These are phyloP conservation scores for Neurospora tetraspora DNA, from an alignment of 495 filamentous ascomycete species.

Conservation along the genomic window DNA sequence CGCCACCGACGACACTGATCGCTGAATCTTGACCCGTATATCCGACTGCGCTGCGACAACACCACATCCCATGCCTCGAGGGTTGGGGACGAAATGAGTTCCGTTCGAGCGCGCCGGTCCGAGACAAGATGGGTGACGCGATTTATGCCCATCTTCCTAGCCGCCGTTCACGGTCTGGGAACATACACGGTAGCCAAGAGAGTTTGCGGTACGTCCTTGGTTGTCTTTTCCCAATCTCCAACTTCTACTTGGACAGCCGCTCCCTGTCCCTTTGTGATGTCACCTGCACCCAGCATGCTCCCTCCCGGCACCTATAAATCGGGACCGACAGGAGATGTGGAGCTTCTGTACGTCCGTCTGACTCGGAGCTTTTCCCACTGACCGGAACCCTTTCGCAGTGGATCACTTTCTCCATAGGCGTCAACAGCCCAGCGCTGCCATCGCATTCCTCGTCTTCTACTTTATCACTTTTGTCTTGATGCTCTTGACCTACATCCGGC, in stretches of 20 bases:
- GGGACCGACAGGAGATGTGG: neutral
- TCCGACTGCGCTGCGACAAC: neutral
- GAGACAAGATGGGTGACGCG: constrained; percentile 38
- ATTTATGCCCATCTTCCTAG: constrained; percentile 29
- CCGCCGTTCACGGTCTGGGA: constrained; percentile 25
- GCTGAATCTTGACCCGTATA: neutral
- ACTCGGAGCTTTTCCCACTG: neutral
- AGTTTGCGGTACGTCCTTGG: constrained; percentile 27
- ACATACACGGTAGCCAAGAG: constrained; percentile 33
- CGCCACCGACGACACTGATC: neutral
- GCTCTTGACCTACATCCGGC: constrained; percentile 56
- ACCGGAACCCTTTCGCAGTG: constrained; percentile 31
- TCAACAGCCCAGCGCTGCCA: constrained; percentile 45
- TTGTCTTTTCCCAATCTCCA: neutral
- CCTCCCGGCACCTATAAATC: neutral
- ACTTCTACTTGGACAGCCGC: neutral
- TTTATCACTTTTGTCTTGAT: constrained; percentile 58
- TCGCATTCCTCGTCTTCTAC: constrained; percentile 60
- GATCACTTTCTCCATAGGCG: constrained; percentile 50
- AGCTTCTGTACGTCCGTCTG: neutral
- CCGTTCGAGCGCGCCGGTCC: constrained; percentile 16
- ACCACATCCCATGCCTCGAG: neutral
- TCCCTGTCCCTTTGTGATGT: neutral
- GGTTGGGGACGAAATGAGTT: neutral
- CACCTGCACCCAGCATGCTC: constrained; percentile 3